Evolutionary conservation across 139 green algal species (phyloP).

Genomic region (Prasinococcaceae sp.): DNA sequence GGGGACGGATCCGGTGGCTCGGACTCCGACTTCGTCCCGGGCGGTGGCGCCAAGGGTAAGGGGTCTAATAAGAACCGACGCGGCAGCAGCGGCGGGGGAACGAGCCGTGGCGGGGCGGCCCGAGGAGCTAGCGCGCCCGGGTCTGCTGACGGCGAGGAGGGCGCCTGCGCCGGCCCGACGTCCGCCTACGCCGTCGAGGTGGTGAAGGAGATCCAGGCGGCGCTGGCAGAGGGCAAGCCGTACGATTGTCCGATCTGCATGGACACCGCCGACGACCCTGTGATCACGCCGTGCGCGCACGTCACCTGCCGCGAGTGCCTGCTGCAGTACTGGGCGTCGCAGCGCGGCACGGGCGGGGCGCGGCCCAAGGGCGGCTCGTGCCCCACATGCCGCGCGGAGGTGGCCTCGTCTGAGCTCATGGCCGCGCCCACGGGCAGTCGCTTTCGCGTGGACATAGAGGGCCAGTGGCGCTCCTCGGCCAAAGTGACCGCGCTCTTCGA

Average conservation of each 20-base stretch:
- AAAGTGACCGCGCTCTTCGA: conserved; percentile 15
- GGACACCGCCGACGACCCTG: conserved; percentile 12
- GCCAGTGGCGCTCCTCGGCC: conserved; percentile 8
- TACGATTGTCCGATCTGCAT: conserved; percentile 25
- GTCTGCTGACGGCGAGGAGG: neutral
- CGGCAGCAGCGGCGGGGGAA: too few relatives aligned
- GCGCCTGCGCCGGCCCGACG: neutral
- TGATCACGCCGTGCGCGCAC: conserved; percentile 46
- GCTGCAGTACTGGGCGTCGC: conserved; percentile 29
- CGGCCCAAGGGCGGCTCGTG: too few relatives aligned
- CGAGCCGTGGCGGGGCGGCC: too few relatives aligned
- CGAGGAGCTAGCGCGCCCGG: neutral
- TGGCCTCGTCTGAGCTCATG: conserved; percentile 5
- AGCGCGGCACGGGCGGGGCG: neutral
- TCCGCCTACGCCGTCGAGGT: conserved; percentile 7
- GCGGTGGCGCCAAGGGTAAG: too few relatives aligned
- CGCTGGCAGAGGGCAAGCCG: conserved; percentile 1
- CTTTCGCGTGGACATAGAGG: conserved; percentile 20
- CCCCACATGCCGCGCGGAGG: too few relatives aligned
- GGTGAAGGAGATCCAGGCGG: conserved; percentile 11
- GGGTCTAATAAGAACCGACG: too few relatives aligned
- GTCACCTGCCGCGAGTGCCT: conserved; percentile 65
- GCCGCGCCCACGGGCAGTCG: conserved; percentile 11
- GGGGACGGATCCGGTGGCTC: too few relatives aligned
- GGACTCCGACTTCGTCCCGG: too few relatives aligned